Evolutionary conservation across 179 eudicot species (phyloP).

Genomic region (Gypsophila paniculata): DNA sequence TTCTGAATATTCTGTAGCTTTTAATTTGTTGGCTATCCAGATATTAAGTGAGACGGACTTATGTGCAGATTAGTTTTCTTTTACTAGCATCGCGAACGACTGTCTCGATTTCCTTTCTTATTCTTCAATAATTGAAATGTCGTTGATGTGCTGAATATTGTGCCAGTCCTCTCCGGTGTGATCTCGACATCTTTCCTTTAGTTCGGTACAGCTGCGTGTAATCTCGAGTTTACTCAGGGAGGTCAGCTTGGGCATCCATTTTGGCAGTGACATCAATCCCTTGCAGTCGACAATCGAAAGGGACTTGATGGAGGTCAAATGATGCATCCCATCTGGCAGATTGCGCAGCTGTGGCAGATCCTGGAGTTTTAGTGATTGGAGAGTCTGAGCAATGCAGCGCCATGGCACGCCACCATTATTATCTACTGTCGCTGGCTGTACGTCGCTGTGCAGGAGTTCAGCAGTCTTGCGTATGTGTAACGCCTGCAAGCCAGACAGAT

Average conservation of each 20-base stretch:
- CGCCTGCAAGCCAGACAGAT: constrained; percentile 21
- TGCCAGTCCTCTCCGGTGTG: constrained; percentile 21
- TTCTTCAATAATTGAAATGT: not conserved
- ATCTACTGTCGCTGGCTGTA: not conserved
- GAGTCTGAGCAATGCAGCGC: constrained; percentile 11
- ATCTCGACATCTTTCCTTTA: constrained; percentile 16
- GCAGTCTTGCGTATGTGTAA: not conserved
- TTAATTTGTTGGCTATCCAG: no score
- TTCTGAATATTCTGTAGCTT: no score
- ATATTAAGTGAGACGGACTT: no score
- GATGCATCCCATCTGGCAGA: constrained; percentile 23
- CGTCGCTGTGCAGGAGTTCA: not conserved
- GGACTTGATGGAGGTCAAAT: constrained; percentile 12
- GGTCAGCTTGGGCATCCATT: constrained; percentile 18
- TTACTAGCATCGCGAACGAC: no score
- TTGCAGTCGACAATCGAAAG: not conserved
- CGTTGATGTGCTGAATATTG: constrained; percentile 17
- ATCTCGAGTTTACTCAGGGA: constrained; percentile 13
- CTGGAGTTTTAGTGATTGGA: not conserved
- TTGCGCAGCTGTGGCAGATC: not conserved
- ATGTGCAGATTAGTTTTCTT: no score
- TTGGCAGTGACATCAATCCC: constrained; percentile 15
- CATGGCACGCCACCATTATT: no score
- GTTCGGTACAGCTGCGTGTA: not conserved
- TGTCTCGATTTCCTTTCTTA: not conserved